These are phyloP conservation scores for Fomitiporia mediterranea DNA, from an alignment of 1,284 basidiomycete species.

Conservation along the genomic window DNA sequence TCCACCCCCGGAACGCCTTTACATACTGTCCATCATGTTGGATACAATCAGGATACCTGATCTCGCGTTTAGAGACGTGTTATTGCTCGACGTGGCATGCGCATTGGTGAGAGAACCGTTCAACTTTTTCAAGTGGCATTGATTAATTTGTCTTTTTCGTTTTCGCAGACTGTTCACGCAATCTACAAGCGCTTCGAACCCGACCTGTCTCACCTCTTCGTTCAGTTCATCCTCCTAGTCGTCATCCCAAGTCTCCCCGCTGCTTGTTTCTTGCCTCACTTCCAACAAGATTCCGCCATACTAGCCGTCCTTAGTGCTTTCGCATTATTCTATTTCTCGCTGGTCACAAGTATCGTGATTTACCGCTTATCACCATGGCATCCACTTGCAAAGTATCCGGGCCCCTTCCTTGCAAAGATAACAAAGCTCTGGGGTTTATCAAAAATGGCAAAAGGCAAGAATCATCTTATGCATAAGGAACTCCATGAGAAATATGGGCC, in stretches of 20 bases:
- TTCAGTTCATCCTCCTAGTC: slow-evolving; percentile 4
- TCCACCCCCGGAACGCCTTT: no score
- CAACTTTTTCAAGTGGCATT: neutral
- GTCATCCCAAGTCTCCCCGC: slow-evolving; percentile 1
- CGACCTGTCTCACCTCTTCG: neutral
- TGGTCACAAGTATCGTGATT: slow-evolving; percentile 15
- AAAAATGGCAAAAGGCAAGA: slow-evolving; percentile 11
- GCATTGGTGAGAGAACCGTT: slow-evolving; percentile 9
- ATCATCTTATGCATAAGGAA: neutral
- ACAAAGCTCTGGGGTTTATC: slow-evolving; percentile 22
- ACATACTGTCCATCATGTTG: no score
- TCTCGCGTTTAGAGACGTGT: neutral
- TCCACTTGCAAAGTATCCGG: slow-evolving; percentile 25
- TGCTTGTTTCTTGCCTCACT: neutral
- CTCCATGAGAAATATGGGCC: slow-evolving; percentile 22
- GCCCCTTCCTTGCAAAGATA: slow-evolving; percentile 22
- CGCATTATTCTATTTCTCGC: slow-evolving; percentile 19
- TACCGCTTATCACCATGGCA: slow-evolving; percentile 28
- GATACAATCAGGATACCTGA: neutral
- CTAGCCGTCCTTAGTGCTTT: slow-evolving; percentile 20
- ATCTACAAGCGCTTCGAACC: slow-evolving; percentile 11
- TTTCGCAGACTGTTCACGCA: slow-evolving; percentile 5
- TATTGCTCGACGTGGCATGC: slow-evolving; percentile 1
- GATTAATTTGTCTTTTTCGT: no score
- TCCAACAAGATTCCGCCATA: slow-evolving; percentile 22